phyloP scores from a whole-genome alignment of 768 basidiomycete genomes.

The Austroboletus eburneus region DNA sequence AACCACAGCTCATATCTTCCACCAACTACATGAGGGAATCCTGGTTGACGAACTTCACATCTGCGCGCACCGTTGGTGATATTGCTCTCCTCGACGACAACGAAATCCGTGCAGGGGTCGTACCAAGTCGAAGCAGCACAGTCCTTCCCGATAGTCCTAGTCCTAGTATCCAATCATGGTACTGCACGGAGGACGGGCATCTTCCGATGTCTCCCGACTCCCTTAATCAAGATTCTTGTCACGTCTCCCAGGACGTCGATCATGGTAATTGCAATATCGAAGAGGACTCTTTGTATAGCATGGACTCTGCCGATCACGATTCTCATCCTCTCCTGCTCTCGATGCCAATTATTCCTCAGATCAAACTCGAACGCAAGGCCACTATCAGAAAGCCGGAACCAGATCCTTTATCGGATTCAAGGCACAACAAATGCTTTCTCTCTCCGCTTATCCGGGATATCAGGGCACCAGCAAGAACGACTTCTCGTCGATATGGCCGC shows the following conservation, averaged over 20 bases:
- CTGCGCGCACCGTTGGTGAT: conserved; percentile 9
- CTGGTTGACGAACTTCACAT: conserved; percentile 11
- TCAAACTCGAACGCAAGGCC: conserved; percentile 25
- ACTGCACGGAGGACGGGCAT: background rate
- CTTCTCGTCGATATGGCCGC: conserved; percentile 17
- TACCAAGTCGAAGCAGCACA: conserved; percentile 1
- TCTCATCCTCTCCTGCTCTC: conserved; percentile 21
- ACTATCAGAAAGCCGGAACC: conserved; percentile 15
- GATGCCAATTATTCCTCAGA: conserved; percentile 27
- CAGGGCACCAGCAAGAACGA: conserved; percentile 8
- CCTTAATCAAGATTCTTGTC: background rate
- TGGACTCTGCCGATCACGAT: conserved; percentile 24
- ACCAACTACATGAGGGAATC: conserved; percentile 16
- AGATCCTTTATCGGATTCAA: background rate
- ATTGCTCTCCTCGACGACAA: conserved; percentile 6
- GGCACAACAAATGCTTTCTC: conserved; percentile 9
- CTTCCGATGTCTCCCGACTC: background rate
- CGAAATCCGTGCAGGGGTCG: background rate
- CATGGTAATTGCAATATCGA: conserved; percentile 7
- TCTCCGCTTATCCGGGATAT: conserved; percentile 19
- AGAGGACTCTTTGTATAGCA: conserved; percentile 21
- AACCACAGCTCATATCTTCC: conserved; percentile 19
- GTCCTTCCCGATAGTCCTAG: background rate
- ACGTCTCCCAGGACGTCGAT: background rate
- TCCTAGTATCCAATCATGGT: background rate